Base-by-base conservation (phyloP, 169 alveolate species). In the Plasmodium coatneyi region DNA sequence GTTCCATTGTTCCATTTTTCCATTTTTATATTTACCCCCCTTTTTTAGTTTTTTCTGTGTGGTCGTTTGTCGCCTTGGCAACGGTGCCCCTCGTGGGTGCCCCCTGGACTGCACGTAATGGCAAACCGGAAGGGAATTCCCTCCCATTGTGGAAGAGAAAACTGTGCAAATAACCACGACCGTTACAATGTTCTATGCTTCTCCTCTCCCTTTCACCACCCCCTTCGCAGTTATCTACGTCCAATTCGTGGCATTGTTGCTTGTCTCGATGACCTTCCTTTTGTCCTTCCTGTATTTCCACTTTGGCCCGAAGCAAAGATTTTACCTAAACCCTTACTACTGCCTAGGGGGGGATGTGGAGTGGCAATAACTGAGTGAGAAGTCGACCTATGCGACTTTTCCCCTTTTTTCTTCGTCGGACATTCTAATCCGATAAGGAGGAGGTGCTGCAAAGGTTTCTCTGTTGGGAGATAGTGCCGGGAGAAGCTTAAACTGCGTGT, bases 261-360 rank as follows among this genome's bases (percentile, higher is more conserved):
- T 84, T 4, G 4, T 72, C 12, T 72, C 84, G 22, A 5, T 71
- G 32, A 39, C 56, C 19, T 84, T 34, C 39, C 66, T 84, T 3
- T 46, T 84, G 9, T 14, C 78, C 30, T 84, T 72, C 78, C 19
- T 84, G 22, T 74, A 74, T 16, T 46, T 43, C 43, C 79, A 43
- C 28, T 72, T 46, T 84, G 78, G 22, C 28, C 41, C 56, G n/a
- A 84, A 83, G 34, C 92, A 92, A 84, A 90, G 78, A 79, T 92
- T 95, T 41, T 95, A 84, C 66, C 52, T 95, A 54, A 95, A 91
- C 41, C 66, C 94, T 5, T 95, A 95, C 72, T 92, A 84, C 30
- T 56, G 95, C 43, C 92, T 95, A 30, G 91, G 92, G 81, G 86
- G 1, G 78, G 71, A 78, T 83, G 87, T 28, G 36, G 32, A 84